Conservation (phyloP, 768 basidiomycete species). For the Lentinula guzmanii region DNA sequence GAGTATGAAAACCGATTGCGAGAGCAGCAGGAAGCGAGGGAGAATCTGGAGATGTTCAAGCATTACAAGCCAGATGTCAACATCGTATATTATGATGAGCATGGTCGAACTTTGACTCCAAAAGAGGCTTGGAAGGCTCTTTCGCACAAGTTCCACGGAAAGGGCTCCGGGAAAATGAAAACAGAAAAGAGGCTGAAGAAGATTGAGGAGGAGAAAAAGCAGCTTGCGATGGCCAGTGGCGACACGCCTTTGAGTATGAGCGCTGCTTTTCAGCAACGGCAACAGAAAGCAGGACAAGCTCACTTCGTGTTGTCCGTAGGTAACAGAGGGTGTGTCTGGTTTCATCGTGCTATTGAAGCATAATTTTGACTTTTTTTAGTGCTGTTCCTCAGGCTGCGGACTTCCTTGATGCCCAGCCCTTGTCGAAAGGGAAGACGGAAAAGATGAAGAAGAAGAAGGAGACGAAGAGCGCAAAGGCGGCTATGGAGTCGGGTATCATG, state of each 20-base stretch:
- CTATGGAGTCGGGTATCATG: constrained; percentile 57
- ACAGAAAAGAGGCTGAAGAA: constrained; percentile 94
- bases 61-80: constrained; percentile 96
- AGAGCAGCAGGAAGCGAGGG: constrained; percentile 86
- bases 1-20: constrained; percentile 92
- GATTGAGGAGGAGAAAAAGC: constrained; percentile 96
- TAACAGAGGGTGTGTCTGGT: constrained; percentile 69
- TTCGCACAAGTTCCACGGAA: constrained; percentile 97
- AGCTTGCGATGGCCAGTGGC: constrained; percentile 88
- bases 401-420: constrained; percentile 73
- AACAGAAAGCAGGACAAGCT: constrained; percentile 92
- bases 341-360: constrained; percentile 9
- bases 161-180: constrained; percentile 95
- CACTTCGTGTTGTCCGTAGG: constrained; percentile 95
- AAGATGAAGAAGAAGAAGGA: constrained; percentile 81
- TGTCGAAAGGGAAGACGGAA: constrained; percentile 80
- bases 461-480: constrained; percentile 44
- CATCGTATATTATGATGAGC: constrained; percentile 95
- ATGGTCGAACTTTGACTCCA: constrained; percentile 78
- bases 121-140: constrained; percentile 99
- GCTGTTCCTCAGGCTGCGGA: constrained; percentile 83
- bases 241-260: constrained; percentile 97
- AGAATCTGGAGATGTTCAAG: constrained; percentile 77
- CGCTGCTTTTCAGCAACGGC: constrained; percentile 86
- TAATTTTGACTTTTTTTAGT: constrained; percentile 27